Evolutionary conservation across 768 basidiomycete genomes (phyloP).

Genomic region (Pleurotus eryngii): DNA sequence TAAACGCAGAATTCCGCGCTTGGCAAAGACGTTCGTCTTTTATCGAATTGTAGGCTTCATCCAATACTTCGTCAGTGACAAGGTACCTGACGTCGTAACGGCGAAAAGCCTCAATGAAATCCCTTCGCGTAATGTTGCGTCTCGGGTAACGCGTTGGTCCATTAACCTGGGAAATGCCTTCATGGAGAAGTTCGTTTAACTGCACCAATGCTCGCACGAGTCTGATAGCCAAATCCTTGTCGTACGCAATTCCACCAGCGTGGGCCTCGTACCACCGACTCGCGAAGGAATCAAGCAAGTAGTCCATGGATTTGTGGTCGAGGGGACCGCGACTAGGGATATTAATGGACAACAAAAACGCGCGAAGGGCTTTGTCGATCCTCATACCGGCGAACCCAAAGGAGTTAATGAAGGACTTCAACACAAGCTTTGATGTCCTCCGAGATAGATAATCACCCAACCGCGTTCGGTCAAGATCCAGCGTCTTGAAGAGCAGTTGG

Average conservation of each 20-base stretch:
- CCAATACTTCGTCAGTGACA: constrained; percentile 72
- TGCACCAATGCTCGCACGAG: constrained; percentile 82
- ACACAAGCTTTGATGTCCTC: constrained; percentile 67
- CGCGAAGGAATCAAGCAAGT: constrained; percentile 81
- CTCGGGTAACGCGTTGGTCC: constrained; percentile 51
- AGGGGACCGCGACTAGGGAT: constrained; percentile 38
- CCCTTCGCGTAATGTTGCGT: constrained; percentile 64
- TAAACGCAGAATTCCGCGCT: constrained; percentile 47
- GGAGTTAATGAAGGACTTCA: constrained; percentile 82
- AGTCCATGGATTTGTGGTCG: constrained; percentile 50
- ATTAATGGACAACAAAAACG: constrained; percentile 82
- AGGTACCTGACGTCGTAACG: constrained; percentile 67
- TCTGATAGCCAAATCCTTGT: constrained; percentile 74
- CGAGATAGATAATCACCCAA: constrained; percentile 84
- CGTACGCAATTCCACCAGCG: constrained; percentile 69
- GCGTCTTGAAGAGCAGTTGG: constrained; percentile 73
- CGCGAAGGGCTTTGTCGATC: constrained; percentile 85
- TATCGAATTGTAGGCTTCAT: constrained; percentile 78
- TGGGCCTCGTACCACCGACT: constrained; percentile 91
- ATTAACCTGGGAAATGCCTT: constrained; percentile 59
- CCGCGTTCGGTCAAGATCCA: constrained; percentile 77
- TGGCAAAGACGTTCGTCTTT: constrained; percentile 69
- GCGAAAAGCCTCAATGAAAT: constrained; percentile 84
- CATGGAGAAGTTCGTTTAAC: constrained; percentile 86
- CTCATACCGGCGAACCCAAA: constrained; percentile 83